Evolutionary conservation across 805 yeast genomes (phyloP).

Genomic region (Hanseniaspora pseudoguilliermondii): DNA sequence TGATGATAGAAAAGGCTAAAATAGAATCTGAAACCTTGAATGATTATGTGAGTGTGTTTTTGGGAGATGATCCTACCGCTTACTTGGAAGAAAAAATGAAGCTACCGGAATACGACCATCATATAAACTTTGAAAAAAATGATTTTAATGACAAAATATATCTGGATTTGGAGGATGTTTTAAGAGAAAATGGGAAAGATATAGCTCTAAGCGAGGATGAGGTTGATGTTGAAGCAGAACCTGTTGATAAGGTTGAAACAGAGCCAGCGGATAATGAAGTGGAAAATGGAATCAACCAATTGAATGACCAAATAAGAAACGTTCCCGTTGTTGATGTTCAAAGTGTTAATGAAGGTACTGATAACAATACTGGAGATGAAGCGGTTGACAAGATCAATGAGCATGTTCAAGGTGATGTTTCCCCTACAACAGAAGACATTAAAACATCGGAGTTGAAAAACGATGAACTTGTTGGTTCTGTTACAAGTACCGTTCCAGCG

Average conservation of each 20-base stretch:
- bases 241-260: constrained; percentile 9
- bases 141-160: constrained; percentile 5
- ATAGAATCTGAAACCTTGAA: constrained; percentile 57
- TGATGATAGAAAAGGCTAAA: constrained; percentile 71
- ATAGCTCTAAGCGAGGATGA: constrained; percentile 12
- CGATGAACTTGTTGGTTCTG: not conserved
- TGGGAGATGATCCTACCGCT: constrained; percentile 76
- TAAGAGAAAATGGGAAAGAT: constrained; percentile 19
- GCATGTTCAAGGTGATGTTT: too few relatives aligned
- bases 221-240: constrained; percentile 15
- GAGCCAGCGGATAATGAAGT: not conserved
- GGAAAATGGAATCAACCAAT: constrained; percentile 15
- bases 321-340: constrained; percentile 15
- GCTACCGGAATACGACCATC: constrained; percentile 59
- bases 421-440: too few relatives aligned
- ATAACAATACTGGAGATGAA: not conserved
- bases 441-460: too few relatives aligned
- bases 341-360: not conserved
- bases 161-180: constrained; percentile 9
- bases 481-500: not conserved
- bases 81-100: constrained; percentile 51
- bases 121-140: constrained; percentile 25
- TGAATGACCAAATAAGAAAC: constrained; percentile 20
- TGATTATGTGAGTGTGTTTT: constrained; percentile 58
- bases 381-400: too few relatives aligned